A percentile compares a stretch with the other conserved stretches of the same genome.
Evolutionary conservation across 352 stramenopile species (phyloP).

Genomic region (Phytophthora pseudosyringae): DNA sequence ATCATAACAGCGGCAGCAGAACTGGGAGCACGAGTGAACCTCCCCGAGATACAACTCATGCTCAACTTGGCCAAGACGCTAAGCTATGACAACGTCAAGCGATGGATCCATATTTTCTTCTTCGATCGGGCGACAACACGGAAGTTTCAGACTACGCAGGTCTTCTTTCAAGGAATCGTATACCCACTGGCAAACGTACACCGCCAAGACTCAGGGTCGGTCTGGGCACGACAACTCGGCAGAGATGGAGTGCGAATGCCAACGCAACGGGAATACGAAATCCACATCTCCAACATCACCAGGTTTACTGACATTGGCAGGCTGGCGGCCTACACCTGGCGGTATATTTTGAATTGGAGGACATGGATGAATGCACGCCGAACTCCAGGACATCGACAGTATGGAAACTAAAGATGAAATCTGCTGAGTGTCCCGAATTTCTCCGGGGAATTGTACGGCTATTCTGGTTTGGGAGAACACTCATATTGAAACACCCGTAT

Average conservation of each 20-base stretch:
- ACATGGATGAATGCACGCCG: not conserved
- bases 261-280: not conserved
- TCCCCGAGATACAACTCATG: too few relatives aligned
- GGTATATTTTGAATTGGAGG: not conserved
- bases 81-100: too few relatives aligned
- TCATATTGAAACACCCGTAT: not conserved
- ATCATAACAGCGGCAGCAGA: too few relatives aligned
- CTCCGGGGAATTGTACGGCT: not conserved
- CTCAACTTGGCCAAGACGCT: too few relatives aligned
- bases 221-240: not conserved
- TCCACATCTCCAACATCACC: not conserved
- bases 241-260: not conserved
- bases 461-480: not conserved
- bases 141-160: too few relatives aligned
- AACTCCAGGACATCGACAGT: not conserved
- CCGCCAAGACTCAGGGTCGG: too few relatives aligned
- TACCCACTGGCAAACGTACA: too few relatives aligned
- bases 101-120: too few relatives aligned
- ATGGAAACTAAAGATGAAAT: not conserved
- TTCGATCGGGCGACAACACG: too few relatives aligned
- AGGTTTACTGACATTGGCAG: not conserved
- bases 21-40: too few relatives aligned
- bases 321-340: not conserved
- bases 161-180: too few relatives aligned
- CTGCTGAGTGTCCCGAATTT: constrained; percentile 3